phyloP scores from a whole-genome alignment of 208 protist species.

The Trichomonas vaginalis region DNA sequence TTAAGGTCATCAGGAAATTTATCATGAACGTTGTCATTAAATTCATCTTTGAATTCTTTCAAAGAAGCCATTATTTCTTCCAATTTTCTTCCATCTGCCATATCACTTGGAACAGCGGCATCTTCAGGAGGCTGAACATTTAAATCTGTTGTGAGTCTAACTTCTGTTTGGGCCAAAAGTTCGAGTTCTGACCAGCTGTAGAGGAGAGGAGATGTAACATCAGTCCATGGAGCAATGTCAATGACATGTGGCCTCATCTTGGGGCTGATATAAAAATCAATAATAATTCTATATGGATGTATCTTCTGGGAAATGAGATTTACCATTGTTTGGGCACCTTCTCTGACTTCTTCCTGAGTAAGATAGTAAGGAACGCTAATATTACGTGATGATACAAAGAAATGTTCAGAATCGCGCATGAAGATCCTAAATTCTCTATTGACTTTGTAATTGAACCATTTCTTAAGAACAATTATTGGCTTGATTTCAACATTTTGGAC shows the following conservation, averaged over 20 bases:
- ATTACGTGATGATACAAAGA: neutral
- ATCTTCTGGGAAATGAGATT: neutral
- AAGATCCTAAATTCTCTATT: neutral
- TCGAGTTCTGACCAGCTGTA: neutral
- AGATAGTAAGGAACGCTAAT: neutral
- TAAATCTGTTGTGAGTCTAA: neutral
- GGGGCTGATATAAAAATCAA: conserved; percentile 2
- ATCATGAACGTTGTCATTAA: neutral
- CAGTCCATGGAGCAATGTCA: neutral
- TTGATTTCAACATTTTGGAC: neutral
- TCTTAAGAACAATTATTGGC: neutral
- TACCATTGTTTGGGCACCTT: neutral
- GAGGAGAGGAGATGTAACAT: neutral
- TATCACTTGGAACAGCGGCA: neutral
- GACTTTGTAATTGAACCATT: neutral
- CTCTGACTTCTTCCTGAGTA: neutral
- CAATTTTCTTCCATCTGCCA: neutral
- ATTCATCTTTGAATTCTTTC: neutral
- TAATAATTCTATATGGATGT: neutral
- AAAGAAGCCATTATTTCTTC: neutral
- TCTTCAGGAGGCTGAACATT: neutral
- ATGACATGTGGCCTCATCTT: neutral
- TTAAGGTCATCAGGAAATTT: neutral
- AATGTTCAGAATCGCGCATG: no score
- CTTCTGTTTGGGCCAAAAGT: neutral